Evolutionary conservation across 2,329 filamentous ascomycete genomes (phyloP), one percentile per base, ranked within the genome.

Genomic region (Aureobasidium sp.): DNA sequence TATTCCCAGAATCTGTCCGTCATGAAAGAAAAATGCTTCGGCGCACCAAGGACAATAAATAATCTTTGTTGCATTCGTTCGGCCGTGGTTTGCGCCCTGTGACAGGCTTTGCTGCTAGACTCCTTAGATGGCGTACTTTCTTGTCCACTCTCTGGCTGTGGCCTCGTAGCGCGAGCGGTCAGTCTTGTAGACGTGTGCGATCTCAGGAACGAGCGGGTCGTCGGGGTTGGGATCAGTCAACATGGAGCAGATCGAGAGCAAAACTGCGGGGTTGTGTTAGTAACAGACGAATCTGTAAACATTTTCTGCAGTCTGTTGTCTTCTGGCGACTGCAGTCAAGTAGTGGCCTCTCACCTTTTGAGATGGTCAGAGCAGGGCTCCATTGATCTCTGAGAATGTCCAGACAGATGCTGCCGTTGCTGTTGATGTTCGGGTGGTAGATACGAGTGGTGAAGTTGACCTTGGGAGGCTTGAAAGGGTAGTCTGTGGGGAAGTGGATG

Each of bases 391-490:
- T 85, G 68, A 98, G 79, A 69, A 98, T 98, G 69, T 98, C 93
- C 71, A 98, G 77, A 74, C 93, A 98, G 74, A 98, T 98, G 75
- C 90, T 96, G 74, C 93, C 93, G 73, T 97, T 97, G 63, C 89
- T 95, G 84, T 98, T 98, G 89, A 98, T 98, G 78, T 98, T 98
- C 67, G 93, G 93, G 78, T 98, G 93, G 74, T 98, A 98, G 79
- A 98, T 97, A 70, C 91, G 87, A 61, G 93, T 98, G 65, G 90
- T 97, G 82, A 98, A 98, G 86, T 96, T 96, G 75, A 98, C 90
- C 83, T 98, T 98, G 64, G 93, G 93, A 59, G 93, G 93, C 86
- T 98, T 98, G 82, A 98, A 98, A 37, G 93, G 93, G 76, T 98
- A 98, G 80, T 98, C 93, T 80, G 93, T 98, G 63, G 93, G 93